A percentile compares a stretch with the other conserved stretches of the same genome.
phyloP scores from a whole-genome alignment of 2,329 filamentous ascomycete species.

The Blastomyces parvus region DNA sequence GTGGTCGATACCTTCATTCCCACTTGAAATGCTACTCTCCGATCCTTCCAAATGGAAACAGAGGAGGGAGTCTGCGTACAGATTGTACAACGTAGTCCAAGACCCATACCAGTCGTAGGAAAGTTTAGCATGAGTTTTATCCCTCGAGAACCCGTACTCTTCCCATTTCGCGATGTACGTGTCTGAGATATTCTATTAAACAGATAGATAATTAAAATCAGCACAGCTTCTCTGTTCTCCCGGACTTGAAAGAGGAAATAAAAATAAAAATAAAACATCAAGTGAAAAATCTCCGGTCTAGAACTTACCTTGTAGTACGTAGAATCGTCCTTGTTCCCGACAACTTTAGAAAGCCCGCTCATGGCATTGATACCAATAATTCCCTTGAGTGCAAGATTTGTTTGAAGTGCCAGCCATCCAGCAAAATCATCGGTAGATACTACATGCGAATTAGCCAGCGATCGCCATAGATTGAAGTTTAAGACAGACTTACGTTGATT shows the following conservation, averaged over 20 bases:
- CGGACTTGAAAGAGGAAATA: neutral
- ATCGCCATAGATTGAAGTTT: neutral
- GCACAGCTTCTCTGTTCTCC: neutral
- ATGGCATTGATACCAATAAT: slow-evolving; percentile 75
- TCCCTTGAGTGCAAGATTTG: slow-evolving; percentile 73
- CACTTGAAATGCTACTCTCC: neutral
- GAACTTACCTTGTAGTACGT: slow-evolving; percentile 46
- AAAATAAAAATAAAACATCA: too few relatives aligned
- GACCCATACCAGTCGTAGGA: slow-evolving; percentile 71
- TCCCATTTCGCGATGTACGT: slow-evolving; percentile 67
- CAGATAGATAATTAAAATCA: slow-evolving; percentile 1
- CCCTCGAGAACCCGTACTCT: slow-evolving; percentile 57
- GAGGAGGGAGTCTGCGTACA: slow-evolving; percentile 69
- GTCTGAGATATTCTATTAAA: slow-evolving; percentile 45
- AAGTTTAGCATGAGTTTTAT: slow-evolving; percentile 63
- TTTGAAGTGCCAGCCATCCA: slow-evolving; percentile 66
- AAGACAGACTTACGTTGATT: slow-evolving; percentile 49
- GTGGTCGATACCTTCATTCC: slow-evolving; percentile 12
- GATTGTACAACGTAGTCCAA: slow-evolving; percentile 78
- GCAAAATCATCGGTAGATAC: slow-evolving; percentile 79
- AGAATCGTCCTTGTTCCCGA: slow-evolving; percentile 48
- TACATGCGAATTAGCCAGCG: slow-evolving; percentile 19
- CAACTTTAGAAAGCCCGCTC: slow-evolving; percentile 56
- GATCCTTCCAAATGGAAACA: slow-evolving; percentile 60
- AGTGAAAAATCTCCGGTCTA: neutral